Conservation (phyloP, 1,139 yeast genomes). For the Lodderomyces margitis region DNA sequence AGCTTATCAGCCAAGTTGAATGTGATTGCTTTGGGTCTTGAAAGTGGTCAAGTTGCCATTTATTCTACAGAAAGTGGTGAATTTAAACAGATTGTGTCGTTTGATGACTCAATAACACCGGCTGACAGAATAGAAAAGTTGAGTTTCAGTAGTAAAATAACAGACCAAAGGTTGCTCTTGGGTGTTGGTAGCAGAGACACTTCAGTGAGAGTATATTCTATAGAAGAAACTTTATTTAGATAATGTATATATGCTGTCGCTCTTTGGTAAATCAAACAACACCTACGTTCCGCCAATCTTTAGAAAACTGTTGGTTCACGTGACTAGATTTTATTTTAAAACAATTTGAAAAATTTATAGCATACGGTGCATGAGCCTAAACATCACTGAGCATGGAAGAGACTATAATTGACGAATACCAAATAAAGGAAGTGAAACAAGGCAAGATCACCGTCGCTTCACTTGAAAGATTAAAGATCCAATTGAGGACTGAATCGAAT, state of each 20-base stretch:
- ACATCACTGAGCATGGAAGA: too few relatives aligned
- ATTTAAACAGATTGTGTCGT: slow-evolving; percentile 25
- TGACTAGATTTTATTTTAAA: too few relatives aligned
- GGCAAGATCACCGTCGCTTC: background rate
- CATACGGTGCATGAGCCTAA: too few relatives aligned
- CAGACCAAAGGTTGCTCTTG: slow-evolving; percentile 29
- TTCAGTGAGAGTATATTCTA: slow-evolving; percentile 58
- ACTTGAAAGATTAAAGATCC: background rate
- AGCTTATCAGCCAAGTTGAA: slow-evolving; percentile 18
- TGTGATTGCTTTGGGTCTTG: slow-evolving; percentile 68
- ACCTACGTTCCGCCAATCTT: too few relatives aligned
- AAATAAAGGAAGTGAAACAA: background rate
- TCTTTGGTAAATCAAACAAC: too few relatives aligned
- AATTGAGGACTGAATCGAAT: background rate
- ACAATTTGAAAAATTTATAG: too few relatives aligned
- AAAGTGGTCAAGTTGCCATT: slow-evolving; percentile 46
- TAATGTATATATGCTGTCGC: too few relatives aligned
- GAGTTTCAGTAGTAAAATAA: slow-evolving; percentile 44
- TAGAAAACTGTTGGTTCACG: too few relatives aligned
- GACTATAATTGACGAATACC: slow-evolving; percentile 4
- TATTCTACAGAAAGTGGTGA: slow-evolving; percentile 22
- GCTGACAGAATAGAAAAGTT: slow-evolving; percentile 60
- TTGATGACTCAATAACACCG: slow-evolving; percentile 49
- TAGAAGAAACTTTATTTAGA: slow-evolving; percentile 7
- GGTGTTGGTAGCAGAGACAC: slow-evolving; percentile 73